phyloP scores from a whole-genome alignment of 1,284 basidiomycete species.

The Boletellus sp. region DNA sequence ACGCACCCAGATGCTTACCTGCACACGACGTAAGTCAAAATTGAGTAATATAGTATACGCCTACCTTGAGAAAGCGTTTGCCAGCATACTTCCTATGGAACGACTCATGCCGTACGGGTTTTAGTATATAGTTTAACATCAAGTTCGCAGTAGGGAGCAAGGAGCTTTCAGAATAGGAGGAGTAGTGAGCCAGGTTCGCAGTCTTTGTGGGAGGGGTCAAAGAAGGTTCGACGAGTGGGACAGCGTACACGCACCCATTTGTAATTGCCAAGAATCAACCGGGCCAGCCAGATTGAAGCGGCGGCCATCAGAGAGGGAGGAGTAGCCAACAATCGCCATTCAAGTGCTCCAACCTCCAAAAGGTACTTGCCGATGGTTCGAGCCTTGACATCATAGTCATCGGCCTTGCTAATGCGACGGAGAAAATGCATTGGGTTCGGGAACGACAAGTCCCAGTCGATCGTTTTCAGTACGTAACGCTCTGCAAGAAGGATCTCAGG shows the following conservation, averaged over 20 bases:
- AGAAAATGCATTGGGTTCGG: conserved; percentile 95
- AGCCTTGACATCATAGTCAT: conserved; percentile 90
- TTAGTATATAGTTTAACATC: conserved; percentile 91
- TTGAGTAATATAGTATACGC: not conserved
- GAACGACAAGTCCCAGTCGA: conserved; percentile 90
- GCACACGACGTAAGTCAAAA: conserved; percentile 3
- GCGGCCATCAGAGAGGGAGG: conserved; percentile 88
- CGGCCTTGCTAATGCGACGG: conserved; percentile 91
- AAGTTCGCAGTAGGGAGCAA: conserved; percentile 85
- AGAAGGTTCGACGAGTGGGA: not conserved
- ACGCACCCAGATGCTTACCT: conserved; percentile 61
- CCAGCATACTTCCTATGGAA: conserved; percentile 83
- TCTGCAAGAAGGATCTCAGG: conserved; percentile 92
- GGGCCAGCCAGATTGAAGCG: conserved; percentile 88
- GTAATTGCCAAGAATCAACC: conserved; percentile 78
- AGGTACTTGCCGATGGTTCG: conserved; percentile 93
- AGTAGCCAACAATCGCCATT: conserved; percentile 79
- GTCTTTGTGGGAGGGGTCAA: conserved; percentile 45
- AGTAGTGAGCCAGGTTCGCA: conserved; percentile 88
- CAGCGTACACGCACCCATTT: conserved; percentile 68
- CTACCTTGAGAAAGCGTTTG: conserved; percentile 83
- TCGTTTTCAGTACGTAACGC: conserved; percentile 86
- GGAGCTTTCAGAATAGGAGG: conserved; percentile 82
- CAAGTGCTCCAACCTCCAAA: conserved; percentile 86
- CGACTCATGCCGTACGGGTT: conserved; percentile 68